Percentiles rank a stretch among this genome's conserved stretches.
phyloP scores from a whole-genome alignment of 805 yeast species.

The Cyberlindnera suaveolens region DNA sequence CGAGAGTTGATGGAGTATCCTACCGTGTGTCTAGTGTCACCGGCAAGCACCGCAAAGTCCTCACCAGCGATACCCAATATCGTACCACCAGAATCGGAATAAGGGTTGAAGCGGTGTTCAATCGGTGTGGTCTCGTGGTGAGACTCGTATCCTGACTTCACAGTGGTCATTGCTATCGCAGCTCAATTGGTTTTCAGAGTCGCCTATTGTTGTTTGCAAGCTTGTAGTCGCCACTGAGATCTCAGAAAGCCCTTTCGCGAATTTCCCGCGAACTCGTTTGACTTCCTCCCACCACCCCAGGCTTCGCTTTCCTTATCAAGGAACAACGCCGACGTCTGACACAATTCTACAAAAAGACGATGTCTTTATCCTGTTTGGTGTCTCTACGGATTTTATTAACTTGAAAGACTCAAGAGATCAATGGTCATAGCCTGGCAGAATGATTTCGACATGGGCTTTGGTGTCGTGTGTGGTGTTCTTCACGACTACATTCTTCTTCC shows the following conservation, averaged over 20 bases:
- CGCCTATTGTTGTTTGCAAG: no score
- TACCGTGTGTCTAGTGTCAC: slow-evolving; percentile 94
- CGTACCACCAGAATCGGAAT: slow-evolving; percentile 95
- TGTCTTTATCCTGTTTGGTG: no score
- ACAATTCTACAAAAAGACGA: no score
- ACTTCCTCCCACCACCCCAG: no score
- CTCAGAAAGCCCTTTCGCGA: background rate
- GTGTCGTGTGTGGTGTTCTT: no score
- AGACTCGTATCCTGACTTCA: slow-evolving; percentile 62
- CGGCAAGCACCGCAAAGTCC: slow-evolving; percentile 94
- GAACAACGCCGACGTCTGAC: no score
- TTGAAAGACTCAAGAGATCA: no score
- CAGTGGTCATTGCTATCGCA: slow-evolving; percentile 29
- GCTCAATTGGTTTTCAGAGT: no score
- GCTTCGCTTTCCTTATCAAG: no score
- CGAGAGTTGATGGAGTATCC: slow-evolving; percentile 94
- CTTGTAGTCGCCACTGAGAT: background rate
- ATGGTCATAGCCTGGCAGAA: no score
- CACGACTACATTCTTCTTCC: background rate
- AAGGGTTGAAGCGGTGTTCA: slow-evolving; percentile 90
- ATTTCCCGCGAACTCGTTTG: background rate
- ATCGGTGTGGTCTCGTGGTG: slow-evolving; percentile 57
- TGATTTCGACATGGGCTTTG: no score
- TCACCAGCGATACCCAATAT: slow-evolving; percentile 96
- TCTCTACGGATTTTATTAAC: no score